Base-by-base conservation (phyloP, 1,284 basidiomycete genomes). In the Golubevia sp. region DNA sequence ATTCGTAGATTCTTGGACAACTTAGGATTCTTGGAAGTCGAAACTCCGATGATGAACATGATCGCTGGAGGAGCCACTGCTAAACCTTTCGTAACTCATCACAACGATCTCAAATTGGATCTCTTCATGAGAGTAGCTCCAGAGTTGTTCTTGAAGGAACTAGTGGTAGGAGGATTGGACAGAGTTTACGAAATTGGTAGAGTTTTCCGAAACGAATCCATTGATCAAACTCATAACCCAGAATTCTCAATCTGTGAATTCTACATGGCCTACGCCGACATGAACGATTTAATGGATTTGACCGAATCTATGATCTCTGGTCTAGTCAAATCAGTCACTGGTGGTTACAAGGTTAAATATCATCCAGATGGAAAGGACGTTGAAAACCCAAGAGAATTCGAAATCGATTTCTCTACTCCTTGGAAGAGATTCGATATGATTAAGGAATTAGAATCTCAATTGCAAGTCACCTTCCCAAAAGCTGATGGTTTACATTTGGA, bases 391-490 rank as follows among this genome's bases (percentile, higher is more conserved):
- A 85, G 85, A 71, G 89, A 89, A 74, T 91, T 91, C 76, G 88
- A 90, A 74, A 89, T 99, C 66, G 92, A 99, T 77, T 99, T 98
- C 86, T 86, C 90, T 85, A 88, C 91, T 56, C 96, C 96, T n/a
- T 99, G 97, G 97, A 97, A 97, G 91, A 87, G 93, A 70, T 97
- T 95, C 84, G 94, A 99, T 86, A 99, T 99, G 96, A 97, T 83
- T 71, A 90, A 88, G 79, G 97, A 97, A 61, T 86, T 99, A 62
- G 96, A 99, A 87, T 91, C 94, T 87, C 94, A 98, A 89, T 86
- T 96, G 62, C 88, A 88, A 53, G 92, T 93, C 82, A 95, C 88
- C 86, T 98, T 99, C 89, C 96, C 96, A 1, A 90, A 92, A 59
- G 94, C 93, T 49, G 92, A 97, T 64, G 90, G 91, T 49, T 87